A percentile compares a stretch with the other conserved stretches of the same genome.
phyloP scores from a whole-genome alignment of 192 early-diverging fungal genomes.

The Umbelopsis sp. region DNA sequence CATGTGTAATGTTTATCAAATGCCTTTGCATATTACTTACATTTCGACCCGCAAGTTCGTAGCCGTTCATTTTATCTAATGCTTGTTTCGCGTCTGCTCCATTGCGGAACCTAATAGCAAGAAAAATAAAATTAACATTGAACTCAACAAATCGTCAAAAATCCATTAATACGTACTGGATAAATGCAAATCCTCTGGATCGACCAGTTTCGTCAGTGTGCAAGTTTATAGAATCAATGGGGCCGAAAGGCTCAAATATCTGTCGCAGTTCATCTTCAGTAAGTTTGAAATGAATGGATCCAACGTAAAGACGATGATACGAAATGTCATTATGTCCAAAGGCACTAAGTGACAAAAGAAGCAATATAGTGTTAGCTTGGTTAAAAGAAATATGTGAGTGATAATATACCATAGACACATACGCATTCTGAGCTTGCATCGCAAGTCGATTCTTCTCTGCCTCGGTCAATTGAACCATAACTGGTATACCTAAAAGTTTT shows the following conservation, averaged over 20 bases:
- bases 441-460: slow-evolving; percentile 90
- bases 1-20: background rate
- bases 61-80: slow-evolving; percentile 80
- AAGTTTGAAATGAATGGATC: slow-evolving; percentile 63
- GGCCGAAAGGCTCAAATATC: slow-evolving; percentile 85
- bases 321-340: slow-evolving; percentile 43
- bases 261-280: slow-evolving; percentile 73
- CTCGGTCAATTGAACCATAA: slow-evolving; percentile 90
- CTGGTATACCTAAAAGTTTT: slow-evolving; percentile 90
- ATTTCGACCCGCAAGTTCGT: slow-evolving; percentile 74
- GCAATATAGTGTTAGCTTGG: background rate
- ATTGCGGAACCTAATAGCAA: slow-evolving; percentile 54
- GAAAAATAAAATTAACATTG: slow-evolving; percentile 7
- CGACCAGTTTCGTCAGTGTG: slow-evolving; percentile 72
- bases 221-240: slow-evolving; percentile 80
- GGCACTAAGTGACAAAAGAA: background rate
- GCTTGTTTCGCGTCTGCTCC: slow-evolving; percentile 77
- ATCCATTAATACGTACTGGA: slow-evolving; percentile 58
- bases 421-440: slow-evolving; percentile 56
- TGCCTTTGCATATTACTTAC: slow-evolving; percentile 37
- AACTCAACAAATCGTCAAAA: background rate
- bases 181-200: slow-evolving; percentile 80
- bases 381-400: background rate
- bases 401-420: slow-evolving; percentile 18
- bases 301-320: slow-evolving; percentile 64